These are phyloP conservation scores for Fusarium humuli DNA, from an alignment of 2,329 filamentous ascomycete species.

Conservation along the genomic window DNA sequence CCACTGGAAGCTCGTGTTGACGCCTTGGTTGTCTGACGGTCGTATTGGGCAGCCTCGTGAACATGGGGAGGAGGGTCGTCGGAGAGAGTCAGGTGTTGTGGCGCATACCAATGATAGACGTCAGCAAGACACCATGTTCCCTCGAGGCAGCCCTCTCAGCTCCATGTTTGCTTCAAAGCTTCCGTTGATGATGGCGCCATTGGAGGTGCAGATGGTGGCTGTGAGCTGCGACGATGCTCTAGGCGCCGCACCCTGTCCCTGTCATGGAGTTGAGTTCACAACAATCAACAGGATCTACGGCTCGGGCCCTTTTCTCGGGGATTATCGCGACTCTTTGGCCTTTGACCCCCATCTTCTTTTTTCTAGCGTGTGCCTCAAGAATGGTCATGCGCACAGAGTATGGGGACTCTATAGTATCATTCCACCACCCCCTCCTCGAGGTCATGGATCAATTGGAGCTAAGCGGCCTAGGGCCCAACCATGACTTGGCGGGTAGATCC, in stretches of 20 bases:
- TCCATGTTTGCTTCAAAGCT: conserved; percentile 24
- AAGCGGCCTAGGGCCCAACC: conserved; percentile 36
- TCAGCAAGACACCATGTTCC: conserved; percentile 39
- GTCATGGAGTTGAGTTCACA: conserved; percentile 3
- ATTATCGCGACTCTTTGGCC: conserved; percentile 21
- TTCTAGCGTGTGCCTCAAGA: conserved; percentile 24
- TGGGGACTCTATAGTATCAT: conserved; percentile 27
- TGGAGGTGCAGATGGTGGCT: conserved; percentile 37
- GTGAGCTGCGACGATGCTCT: conserved; percentile 28
- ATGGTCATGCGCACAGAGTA: conserved; percentile 44
- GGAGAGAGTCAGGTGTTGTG: conserved; percentile 54
- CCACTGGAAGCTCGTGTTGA: conserved; percentile 44
- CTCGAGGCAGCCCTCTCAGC: conserved; percentile 24
- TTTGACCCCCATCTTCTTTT: conserved; percentile 12
- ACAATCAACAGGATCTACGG: conserved; percentile 2
- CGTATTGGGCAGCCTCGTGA: conserved; percentile 51
- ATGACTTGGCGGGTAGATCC: conserved; percentile 46
- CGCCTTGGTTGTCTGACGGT: conserved; percentile 35
- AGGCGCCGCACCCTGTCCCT: conserved; percentile 23
- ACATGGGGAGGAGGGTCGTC: conserved; percentile 45
- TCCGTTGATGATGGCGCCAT: conserved; percentile 42
- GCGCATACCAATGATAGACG: conserved; percentile 52
- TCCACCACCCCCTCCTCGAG: conserved; percentile 21
- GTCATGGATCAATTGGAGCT: conserved; percentile 29
- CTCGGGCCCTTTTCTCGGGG: conserved; percentile 21